Percentiles rank a stretch among this genome's conserved stretches.
These are phyloP conservation scores for Lasiodiplodia hormozganensis DNA, from an alignment of 2,329 filamentous ascomycete species.

Conservation along the genomic window DNA sequence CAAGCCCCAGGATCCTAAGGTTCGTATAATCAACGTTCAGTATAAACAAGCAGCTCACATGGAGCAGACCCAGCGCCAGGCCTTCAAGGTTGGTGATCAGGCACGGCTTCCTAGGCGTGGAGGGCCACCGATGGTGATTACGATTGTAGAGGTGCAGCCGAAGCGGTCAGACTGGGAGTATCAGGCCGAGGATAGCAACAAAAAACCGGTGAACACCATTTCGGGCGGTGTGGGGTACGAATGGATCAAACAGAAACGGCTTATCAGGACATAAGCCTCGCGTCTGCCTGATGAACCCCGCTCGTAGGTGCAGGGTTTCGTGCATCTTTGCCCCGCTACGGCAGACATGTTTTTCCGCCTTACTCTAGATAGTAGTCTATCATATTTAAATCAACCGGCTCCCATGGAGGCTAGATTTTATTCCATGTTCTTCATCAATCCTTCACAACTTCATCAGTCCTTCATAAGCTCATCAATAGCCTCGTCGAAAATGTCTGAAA, in stretches of 20 bases:
- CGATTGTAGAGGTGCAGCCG: background rate
- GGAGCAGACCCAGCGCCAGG: background rate
- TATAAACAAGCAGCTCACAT: background rate
- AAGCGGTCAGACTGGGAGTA: background rate
- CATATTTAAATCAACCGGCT: background rate
- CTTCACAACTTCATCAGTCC: background rate
- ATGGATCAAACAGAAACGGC: background rate
- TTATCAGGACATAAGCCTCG: background rate
- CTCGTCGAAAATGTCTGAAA: background rate
- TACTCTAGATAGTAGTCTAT: background rate
- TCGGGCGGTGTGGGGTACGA: background rate
- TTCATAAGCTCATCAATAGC: background rate
- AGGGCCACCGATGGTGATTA: background rate
- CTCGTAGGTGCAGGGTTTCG: background rate
- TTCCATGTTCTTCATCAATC: background rate
- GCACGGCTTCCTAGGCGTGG: background rate
- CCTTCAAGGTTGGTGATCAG: background rate
- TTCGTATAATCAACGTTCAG: background rate
- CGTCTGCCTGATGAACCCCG: background rate
- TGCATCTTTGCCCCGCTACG: background rate
- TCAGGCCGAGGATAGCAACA: background rate
- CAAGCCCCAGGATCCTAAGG: background rate
- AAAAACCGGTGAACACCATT: background rate
- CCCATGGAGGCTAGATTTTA: accelerated
- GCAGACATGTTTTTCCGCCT: background rate